A percentile compares a stretch with the other conserved stretches of the same genome.
Evolutionary conservation across 1,284 basidiomycete genomes (phyloP).

Genomic region (Termitomyces sp.): DNA sequence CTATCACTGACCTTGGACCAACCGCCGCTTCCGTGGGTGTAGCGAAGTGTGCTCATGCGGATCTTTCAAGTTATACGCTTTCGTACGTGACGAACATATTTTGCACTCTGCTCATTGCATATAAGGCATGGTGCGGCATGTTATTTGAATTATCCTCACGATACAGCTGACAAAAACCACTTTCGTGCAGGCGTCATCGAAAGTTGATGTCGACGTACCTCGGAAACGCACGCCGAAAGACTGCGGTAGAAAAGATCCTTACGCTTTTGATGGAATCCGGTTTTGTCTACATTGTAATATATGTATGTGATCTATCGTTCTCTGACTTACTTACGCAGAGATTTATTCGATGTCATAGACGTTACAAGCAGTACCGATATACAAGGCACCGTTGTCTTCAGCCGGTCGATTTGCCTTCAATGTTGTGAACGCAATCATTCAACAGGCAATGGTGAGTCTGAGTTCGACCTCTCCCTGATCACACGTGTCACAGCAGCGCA

Average conservation of each 20-base stretch:
- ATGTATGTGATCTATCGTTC: slow-evolving; percentile 15
- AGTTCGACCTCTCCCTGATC: not conserved
- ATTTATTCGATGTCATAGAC: slow-evolving; percentile 16
- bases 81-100: slow-evolving; percentile 26
- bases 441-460: slow-evolving; percentile 24
- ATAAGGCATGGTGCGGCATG: slow-evolving; percentile 18
- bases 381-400: slow-evolving; percentile 18
- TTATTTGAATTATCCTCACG: not conserved
- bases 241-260: slow-evolving; percentile 24
- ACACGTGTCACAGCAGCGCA: not conserved
- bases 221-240: slow-evolving; percentile 18
- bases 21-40: slow-evolving; percentile 22
- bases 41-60: slow-evolving; percentile 21
- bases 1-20: slow-evolving; percentile 17
- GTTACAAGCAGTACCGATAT: slow-evolving; percentile 26
- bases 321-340: not conserved
- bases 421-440: slow-evolving; percentile 24
- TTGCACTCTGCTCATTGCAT: slow-evolving; percentile 24
- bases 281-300: slow-evolving; percentile 22
- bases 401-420: slow-evolving; percentile 21
- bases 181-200: slow-evolving; percentile 19
- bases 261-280: slow-evolving; percentile 25
- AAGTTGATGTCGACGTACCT: slow-evolving; percentile 20
- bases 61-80: slow-evolving; percentile 25
- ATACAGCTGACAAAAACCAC: not conserved